Evolutionary conservation across 257 asterid species (phyloP).

Genomic region (Solanum verrucosum): DNA sequence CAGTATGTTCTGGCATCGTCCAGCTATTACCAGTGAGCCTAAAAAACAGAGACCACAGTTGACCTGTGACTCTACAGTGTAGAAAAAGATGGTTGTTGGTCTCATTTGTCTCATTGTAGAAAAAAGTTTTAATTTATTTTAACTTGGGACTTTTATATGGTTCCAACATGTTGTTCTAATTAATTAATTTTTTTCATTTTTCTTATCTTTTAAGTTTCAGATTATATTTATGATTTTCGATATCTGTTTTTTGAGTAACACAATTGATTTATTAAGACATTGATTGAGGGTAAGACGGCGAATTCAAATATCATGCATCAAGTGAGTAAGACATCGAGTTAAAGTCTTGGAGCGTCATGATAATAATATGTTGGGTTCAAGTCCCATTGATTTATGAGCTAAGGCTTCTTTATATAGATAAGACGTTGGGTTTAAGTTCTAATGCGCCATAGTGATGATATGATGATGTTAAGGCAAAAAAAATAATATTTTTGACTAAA

Average conservation of each 20-base stretch:
- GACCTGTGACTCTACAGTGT: no score
- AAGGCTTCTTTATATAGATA: not conserved
- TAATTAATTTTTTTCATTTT: not conserved
- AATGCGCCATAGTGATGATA: not conserved
- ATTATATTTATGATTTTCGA: not conserved
- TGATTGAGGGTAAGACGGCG: not conserved
- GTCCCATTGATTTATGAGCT: not conserved
- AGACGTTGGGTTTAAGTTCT: not conserved
- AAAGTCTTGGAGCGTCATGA: not conserved
- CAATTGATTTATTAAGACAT: not conserved
- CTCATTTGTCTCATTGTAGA: no score
- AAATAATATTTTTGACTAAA: rapidly evolving
- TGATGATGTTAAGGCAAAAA: not conserved
- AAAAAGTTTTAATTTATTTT: no score
- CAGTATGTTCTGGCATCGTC: no score
- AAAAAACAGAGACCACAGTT: no score
- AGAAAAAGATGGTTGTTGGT: no score
- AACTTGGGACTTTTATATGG: not conserved
- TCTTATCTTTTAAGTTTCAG: not conserved
- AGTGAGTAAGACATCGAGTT: not conserved
- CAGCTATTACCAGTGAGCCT: no score
- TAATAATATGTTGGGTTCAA: not conserved
- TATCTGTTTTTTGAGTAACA: no score
- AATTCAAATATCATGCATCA: not conserved
- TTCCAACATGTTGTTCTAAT: not conserved